Base-by-base conservation (phyloP, 2,329 filamentous ascomycete species). In the Cladosporium oxysporum region DNA sequence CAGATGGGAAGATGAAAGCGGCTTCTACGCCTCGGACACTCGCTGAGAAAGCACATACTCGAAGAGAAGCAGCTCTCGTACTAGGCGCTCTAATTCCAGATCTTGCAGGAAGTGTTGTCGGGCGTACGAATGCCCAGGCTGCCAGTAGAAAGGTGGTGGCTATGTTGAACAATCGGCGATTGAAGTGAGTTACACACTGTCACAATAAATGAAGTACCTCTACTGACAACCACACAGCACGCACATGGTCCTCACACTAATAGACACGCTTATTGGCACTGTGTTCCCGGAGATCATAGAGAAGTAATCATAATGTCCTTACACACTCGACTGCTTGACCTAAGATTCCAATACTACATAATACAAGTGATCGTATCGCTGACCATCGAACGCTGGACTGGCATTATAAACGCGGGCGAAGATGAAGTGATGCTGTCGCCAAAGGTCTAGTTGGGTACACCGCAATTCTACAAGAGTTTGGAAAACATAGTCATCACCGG, bases 71-170 rank as follows among this genome's bases (percentile, higher is more conserved):
- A 7, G 92, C 91, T 67, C 81, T 97, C 28, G 91, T 98, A 83
- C 84, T 99, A 58, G 92, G 91, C 11, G 96, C 93, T 11, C 84
- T 99, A 59, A 84, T 99, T 23, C 95, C 95, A 2, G 95, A 99
- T 77, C 76, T 99, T 65, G 94, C 92, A 10, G 93, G 90, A 8
- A 97, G 91, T 78, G 96, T 99, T 7, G 96, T 99, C 18, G 95
- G 95, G 5, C 87, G 93, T 73, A 87, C 90, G 52, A 99, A 99
- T 80, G 95, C 96, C 18, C 91, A 96, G 76, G 90, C 90, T 65
- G 95, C 95, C 26, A 93, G 93, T 69, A 86, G 94, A 71, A 90
- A 93, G 73, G 87, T 98, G 58, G 92, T 96, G 81, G 93, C 93
- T 11, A 93, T 91, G 55, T 82, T 98, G 71, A 99, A 99, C 78